A percentile compares a stretch with the other conserved stretches of the same genome.
phyloP scores from a whole-genome alignment of 345 rosid species.

The Ricinus communis region DNA sequence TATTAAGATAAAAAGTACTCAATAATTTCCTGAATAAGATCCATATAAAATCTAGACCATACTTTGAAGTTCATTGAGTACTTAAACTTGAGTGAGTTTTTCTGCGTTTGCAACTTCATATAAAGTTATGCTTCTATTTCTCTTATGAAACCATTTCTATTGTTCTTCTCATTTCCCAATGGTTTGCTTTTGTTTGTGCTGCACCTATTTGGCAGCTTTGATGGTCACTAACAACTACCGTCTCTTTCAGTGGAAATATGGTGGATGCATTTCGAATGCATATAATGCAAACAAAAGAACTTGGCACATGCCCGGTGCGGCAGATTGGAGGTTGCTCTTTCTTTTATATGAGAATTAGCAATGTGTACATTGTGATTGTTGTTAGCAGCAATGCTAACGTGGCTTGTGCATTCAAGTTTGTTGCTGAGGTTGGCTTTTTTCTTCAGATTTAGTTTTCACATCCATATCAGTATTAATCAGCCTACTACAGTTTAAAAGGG shows the following conservation, averaged over 20 bases:
- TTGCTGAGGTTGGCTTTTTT: conserved; percentile 71
- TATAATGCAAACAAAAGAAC: conserved; percentile 98
- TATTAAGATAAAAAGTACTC: too few relatives aligned
- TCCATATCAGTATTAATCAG: neutral
- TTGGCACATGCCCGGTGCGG: conserved; percentile 94
- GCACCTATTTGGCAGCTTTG: conserved; percentile 2
- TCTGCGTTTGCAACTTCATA: neutral
- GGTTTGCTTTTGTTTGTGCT: neutral
- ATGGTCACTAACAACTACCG: neutral
- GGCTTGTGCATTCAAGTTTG: conserved; percentile 97
- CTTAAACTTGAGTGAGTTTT: neutral
- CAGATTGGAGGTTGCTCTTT: conserved; percentile 99
- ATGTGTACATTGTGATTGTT: conserved; percentile 95
- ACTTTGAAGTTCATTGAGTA: too few relatives aligned
- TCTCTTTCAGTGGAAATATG: conserved; percentile 75
- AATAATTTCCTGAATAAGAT: too few relatives aligned
- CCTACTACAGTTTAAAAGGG: neutral
- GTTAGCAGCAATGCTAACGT: conserved; percentile 99
- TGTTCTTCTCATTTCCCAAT: neutral
- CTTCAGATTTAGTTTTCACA: neutral
- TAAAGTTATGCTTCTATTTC: neutral
- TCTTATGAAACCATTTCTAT: neutral
- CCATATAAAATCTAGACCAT: too few relatives aligned
- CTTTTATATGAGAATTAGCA: conserved; percentile 95
- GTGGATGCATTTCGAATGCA: conserved; percentile 99